phyloP scores from a whole-genome alignment of 2,329 filamentous ascomycete genomes.

The Helicocarpus griseus region DNA sequence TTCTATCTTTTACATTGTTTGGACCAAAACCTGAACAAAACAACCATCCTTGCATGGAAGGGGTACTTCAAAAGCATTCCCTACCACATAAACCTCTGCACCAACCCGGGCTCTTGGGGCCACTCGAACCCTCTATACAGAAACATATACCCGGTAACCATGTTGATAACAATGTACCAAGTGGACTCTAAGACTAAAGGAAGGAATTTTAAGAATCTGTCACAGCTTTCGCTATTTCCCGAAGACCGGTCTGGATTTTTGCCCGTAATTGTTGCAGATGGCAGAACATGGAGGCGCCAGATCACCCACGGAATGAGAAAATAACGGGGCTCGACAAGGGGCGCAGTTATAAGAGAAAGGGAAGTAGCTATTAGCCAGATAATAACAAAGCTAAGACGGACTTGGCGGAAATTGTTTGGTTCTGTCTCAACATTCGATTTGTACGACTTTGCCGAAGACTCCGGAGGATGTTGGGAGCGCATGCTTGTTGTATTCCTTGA shows the following conservation, averaged over 20 bases:
- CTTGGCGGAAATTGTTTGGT: slow-evolving; percentile 11
- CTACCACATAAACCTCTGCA: slow-evolving; percentile 54
- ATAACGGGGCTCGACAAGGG: slow-evolving; percentile 89
- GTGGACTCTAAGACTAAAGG: slow-evolving; percentile 42
- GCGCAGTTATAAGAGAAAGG: slow-evolving; percentile 74
- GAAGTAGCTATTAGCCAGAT: slow-evolving; percentile 60
- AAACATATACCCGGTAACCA: slow-evolving; percentile 45
- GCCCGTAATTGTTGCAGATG: slow-evolving; percentile 11
- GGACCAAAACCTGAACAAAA: too few relatives aligned
- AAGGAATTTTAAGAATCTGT: slow-evolving; percentile 6
- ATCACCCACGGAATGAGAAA: slow-evolving; percentile 94
- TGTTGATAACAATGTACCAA: slow-evolving; percentile 49
- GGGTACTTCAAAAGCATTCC: background rate
- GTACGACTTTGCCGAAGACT: slow-evolving; percentile 9
- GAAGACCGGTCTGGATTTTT: background rate
- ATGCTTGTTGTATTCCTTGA: background rate
- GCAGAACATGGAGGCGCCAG: slow-evolving; percentile 72
- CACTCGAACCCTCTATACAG: slow-evolving; percentile 48
- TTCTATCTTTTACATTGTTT: too few relatives aligned
- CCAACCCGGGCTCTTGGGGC: slow-evolving; percentile 46
- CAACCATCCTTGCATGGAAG: too few relatives aligned
- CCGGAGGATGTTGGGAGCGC: background rate
- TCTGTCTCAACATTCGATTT: background rate
- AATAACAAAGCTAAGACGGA: slow-evolving; percentile 44
- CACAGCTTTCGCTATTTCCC: background rate